Evolutionary conservation across 2,329 filamentous ascomycete genomes (phyloP).

Genomic region (Colletotrichum sidae): DNA sequence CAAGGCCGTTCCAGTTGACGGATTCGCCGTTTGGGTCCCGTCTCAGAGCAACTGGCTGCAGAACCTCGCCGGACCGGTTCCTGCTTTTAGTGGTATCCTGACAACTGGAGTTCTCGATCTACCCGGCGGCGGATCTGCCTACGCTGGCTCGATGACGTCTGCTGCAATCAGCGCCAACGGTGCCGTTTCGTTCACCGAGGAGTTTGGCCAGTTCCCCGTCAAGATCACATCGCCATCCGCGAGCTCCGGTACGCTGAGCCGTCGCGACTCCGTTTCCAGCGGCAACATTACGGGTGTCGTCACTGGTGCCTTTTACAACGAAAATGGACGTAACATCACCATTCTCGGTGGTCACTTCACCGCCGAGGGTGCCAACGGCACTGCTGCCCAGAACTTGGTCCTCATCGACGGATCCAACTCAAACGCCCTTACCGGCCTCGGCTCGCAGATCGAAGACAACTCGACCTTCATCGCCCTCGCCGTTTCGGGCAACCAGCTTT

Average conservation of each 20-base stretch:
- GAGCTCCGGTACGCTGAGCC: slow-evolving; percentile 52
- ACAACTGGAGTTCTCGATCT: slow-evolving; percentile 76
- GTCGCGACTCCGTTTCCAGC: slow-evolving; percentile 58
- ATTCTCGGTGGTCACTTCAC: slow-evolving; percentile 90
- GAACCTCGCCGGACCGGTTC: slow-evolving; percentile 75
- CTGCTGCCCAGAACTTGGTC: slow-evolving; percentile 80
- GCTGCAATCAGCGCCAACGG: slow-evolving; percentile 79
- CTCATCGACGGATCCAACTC: slow-evolving; percentile 83
- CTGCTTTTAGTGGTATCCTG: slow-evolving; percentile 78
- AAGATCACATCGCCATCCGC: slow-evolving; percentile 57
- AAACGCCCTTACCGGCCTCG: slow-evolving; percentile 76
- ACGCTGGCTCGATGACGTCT: slow-evolving; percentile 85
- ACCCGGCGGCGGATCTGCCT: slow-evolving; percentile 72
- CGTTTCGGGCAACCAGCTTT: slow-evolving; percentile 75
- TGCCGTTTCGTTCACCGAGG: slow-evolving; percentile 72
- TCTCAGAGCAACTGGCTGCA: slow-evolving; percentile 88
- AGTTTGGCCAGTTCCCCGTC: slow-evolving; percentile 68
- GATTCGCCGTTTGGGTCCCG: slow-evolving; percentile 93
- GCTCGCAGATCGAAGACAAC: slow-evolving; percentile 72
- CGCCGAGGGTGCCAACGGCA: slow-evolving; percentile 75
- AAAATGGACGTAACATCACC: slow-evolving; percentile 80
- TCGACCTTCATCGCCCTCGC: slow-evolving; percentile 82
- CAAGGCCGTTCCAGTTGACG: slow-evolving; percentile 70
- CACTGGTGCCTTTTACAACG: slow-evolving; percentile 81
- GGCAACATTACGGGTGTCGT: slow-evolving; percentile 74